These are phyloP conservation scores for Phaffomyces thermotolerans DNA, from an alignment of 805 yeast genomes.

Conservation along the genomic window DNA sequence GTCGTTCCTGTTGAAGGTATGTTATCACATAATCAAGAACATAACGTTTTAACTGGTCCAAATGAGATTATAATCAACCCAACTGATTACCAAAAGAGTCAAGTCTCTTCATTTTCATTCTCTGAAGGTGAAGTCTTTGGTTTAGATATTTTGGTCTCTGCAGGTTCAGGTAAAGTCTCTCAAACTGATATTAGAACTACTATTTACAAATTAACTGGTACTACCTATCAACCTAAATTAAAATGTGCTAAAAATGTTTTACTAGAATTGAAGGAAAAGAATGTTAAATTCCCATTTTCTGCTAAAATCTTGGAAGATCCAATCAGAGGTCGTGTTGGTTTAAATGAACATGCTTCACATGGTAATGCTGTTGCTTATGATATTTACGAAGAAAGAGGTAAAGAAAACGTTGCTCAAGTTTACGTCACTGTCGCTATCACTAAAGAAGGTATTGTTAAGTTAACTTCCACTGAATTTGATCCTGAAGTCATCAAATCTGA, in stretches of 20 bases:
- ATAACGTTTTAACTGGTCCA: slow-evolving; percentile 63
- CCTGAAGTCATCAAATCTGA: slow-evolving; percentile 44
- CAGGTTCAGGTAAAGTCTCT: slow-evolving; percentile 60
- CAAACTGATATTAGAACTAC: slow-evolving; percentile 55
- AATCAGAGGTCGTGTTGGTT: slow-evolving; percentile 65
- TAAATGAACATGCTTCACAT: slow-evolving; percentile 65
- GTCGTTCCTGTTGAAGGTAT: slow-evolving; percentile 65
- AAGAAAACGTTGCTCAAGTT: slow-evolving; percentile 59
- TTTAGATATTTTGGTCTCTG: slow-evolving; percentile 59
- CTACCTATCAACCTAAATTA: slow-evolving; percentile 59
- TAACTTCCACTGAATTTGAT: slow-evolving; percentile 50
- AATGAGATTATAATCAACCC: slow-evolving; percentile 76
- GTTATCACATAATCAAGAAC: slow-evolving; percentile 65
- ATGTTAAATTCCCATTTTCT: slow-evolving; percentile 62
- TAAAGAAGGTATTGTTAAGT: slow-evolving; percentile 61
- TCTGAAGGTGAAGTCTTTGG: slow-evolving; percentile 77
- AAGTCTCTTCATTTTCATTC: slow-evolving; percentile 56
- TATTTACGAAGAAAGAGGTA: slow-evolving; percentile 58
- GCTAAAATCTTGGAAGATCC: slow-evolving; percentile 61
- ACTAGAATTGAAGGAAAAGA: slow-evolving; percentile 60
- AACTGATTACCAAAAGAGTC: slow-evolving; percentile 53
- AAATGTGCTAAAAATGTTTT: slow-evolving; percentile 61
- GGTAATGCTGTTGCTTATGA: slow-evolving; percentile 62
- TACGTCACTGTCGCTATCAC: slow-evolving; percentile 73
- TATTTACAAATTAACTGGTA: slow-evolving; percentile 65